phyloP scores from a whole-genome alignment of 805 yeast species.

The Tetrapisispora phaffii region DNA sequence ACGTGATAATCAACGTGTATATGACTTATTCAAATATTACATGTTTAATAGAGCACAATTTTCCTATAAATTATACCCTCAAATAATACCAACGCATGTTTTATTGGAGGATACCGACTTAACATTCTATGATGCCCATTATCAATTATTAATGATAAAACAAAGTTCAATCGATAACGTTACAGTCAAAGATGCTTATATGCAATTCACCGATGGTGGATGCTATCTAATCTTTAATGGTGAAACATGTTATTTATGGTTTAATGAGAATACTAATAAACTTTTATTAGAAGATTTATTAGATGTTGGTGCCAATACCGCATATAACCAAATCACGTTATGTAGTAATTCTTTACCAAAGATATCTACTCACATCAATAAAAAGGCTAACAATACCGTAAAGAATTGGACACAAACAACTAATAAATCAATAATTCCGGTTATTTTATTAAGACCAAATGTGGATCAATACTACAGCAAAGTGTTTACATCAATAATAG shows the following conservation, averaged over 20 bases:
- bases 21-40: conserved; percentile 34
- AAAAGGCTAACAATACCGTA: conserved; percentile 54
- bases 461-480: conserved; percentile 18
- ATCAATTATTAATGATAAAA: conserved; percentile 30
- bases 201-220: conserved; percentile 47
- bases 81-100: conserved; percentile 59
- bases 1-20: conserved; percentile 54
- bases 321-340: conserved; percentile 14
- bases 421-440: conserved; percentile 13
- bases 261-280: conserved; percentile 58
- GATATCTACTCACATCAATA: conserved; percentile 56
- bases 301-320: conserved; percentile 37
- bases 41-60: conserved; percentile 45
- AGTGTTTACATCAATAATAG: conserved; percentile 44
- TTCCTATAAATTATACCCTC: conserved; percentile 66
- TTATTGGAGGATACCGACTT: conserved; percentile 44
- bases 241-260: conserved; percentile 44
- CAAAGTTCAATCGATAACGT: conserved; percentile 38
- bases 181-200: conserved; percentile 32
- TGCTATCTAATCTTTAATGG: conserved; percentile 71
- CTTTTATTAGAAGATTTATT: conserved; percentile 61
- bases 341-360: conserved; percentile 49
- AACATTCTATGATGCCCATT: conserved; percentile 33
- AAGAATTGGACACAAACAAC: conserved; percentile 30
- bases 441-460: conserved; percentile 19